These are phyloP conservation scores for Phialemonium atrogriseum DNA, from an alignment of 2,329 filamentous ascomycete genomes.

Conservation along the genomic window DNA sequence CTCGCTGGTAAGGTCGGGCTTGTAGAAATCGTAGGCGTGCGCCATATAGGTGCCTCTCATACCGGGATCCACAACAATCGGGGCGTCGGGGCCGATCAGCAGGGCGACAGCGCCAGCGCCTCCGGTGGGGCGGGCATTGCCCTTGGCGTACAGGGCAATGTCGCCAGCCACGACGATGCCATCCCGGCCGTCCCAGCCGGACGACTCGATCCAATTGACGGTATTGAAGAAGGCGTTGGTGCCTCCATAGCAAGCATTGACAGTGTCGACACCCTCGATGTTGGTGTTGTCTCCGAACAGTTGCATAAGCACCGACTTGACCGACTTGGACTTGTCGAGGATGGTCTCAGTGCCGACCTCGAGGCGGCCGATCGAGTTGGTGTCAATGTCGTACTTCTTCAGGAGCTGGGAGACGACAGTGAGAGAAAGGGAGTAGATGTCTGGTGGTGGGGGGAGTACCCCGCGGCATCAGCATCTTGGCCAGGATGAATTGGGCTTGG, in stretches of 20 bases:
- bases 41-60: conserved; percentile 74
- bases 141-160: conserved; percentile 81
- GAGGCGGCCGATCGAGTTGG: conserved; percentile 68
- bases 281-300: conserved; percentile 77
- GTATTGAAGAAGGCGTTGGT: conserved; percentile 80
- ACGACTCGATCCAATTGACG: conserved; percentile 80
- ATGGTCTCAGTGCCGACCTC: conserved; percentile 83
- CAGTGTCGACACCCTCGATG: conserved; percentile 73
- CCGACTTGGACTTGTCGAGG: conserved; percentile 84
- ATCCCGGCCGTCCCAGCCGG: conserved; percentile 76
- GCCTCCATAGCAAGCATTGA: conserved; percentile 82
- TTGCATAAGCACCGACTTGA: conserved; percentile 85
- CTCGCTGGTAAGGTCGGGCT: conserved; percentile 80
- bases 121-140: conserved; percentile 71
- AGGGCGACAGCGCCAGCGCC: conserved; percentile 73
- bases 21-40: conserved; percentile 86
- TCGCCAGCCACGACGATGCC: conserved; percentile 74
- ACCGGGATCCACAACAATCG: conserved; percentile 68
- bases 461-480: conserved; percentile 9
- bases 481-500: too few species aligned
- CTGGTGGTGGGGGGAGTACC: conserved; percentile 31
- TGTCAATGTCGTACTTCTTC: conserved; percentile 75
- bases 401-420: conserved; percentile 71
- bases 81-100: conserved; percentile 70
- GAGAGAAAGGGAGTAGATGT: conserved; percentile 81